These are phyloP conservation scores for Lentinula sp. DNA, from an alignment of 768 basidiomycete genomes.

Conservation along the genomic window DNA sequence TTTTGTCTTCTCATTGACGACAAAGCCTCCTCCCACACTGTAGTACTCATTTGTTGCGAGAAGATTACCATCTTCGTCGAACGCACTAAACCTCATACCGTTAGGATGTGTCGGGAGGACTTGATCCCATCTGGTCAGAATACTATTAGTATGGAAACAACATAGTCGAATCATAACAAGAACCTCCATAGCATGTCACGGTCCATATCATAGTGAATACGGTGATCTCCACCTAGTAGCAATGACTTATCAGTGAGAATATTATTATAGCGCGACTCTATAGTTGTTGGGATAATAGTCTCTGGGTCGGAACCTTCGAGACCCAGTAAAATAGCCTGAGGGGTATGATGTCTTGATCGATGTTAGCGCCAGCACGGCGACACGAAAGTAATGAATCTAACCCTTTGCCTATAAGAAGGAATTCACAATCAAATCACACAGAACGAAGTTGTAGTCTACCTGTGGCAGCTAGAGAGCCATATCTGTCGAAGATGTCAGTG, in stretches of 20 bases:
- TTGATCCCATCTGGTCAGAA: conserved; percentile 49
- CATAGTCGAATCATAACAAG: neutral
- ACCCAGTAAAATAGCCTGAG: conserved; percentile 80
- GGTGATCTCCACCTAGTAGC: conserved; percentile 63
- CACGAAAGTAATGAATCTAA: conserved; percentile 23
- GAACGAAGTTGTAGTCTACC: conserved; percentile 32
- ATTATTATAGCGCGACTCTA: conserved; percentile 64
- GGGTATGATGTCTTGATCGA: conserved; percentile 67
- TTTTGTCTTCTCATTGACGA: conserved; percentile 92
- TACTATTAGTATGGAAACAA: neutral
- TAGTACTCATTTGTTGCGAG: conserved; percentile 95
- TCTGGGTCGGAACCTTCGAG: conserved; percentile 90
- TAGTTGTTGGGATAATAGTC: conserved; percentile 84
- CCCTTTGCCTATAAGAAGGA: conserved; percentile 62
- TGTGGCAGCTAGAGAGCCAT: conserved; percentile 92
- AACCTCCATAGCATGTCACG: conserved; percentile 85
- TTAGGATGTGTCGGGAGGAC: conserved; percentile 89
- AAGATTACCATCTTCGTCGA: conserved; percentile 73
- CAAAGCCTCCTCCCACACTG: conserved; percentile 91
- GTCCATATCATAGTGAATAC: conserved; percentile 83
- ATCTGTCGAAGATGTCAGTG: conserved; percentile 34
- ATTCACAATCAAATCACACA: neutral
- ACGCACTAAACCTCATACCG: conserved; percentile 90
- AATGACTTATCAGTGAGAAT: conserved; percentile 65
- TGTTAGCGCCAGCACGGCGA: neutral